A percentile compares a stretch with the other conserved stretches of the same genome.
phyloP scores from a whole-genome alignment of 73 alveolate species.

The Tetrahymena malaccensis region DNA sequence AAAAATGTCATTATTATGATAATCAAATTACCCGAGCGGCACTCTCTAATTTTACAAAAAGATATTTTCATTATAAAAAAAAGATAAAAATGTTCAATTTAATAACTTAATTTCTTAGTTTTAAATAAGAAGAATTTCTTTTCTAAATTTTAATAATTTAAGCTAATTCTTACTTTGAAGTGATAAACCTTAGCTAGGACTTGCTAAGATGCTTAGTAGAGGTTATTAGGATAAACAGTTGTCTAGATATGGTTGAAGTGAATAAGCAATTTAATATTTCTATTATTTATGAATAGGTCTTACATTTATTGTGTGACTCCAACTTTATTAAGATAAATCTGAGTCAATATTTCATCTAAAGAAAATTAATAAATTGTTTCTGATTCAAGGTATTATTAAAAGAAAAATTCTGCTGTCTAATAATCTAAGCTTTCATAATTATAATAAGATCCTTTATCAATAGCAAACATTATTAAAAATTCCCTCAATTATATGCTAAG shows the following conservation, averaged over 20 bases:
- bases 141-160: too few relatives aligned
- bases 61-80: too few relatives aligned
- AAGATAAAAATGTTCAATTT: too few relatives aligned
- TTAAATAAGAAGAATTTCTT: too few relatives aligned
- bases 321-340: not conserved
- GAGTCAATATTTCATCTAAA: not conserved
- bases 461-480: not conserved
- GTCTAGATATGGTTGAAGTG: not conserved
- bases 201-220: not conserved
- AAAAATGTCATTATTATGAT: not conserved
- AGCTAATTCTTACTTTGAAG: not conserved
- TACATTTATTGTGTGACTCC: not conserved
- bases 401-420: not conserved
- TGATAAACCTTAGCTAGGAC: not conserved
- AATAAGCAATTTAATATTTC: not conserved
- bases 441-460: not conserved
- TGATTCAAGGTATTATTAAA: not conserved
- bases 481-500: not conserved
- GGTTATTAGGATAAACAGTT: not conserved
- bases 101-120: too few relatives aligned
- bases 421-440: not conserved
- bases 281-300: not conserved
- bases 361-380: not conserved
- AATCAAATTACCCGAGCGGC: not conserved
- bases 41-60: not conserved